These are phyloP conservation scores for Xylaria sp. DNA, from an alignment of 2,329 filamentous ascomycete genomes.

Conservation along the genomic window DNA sequence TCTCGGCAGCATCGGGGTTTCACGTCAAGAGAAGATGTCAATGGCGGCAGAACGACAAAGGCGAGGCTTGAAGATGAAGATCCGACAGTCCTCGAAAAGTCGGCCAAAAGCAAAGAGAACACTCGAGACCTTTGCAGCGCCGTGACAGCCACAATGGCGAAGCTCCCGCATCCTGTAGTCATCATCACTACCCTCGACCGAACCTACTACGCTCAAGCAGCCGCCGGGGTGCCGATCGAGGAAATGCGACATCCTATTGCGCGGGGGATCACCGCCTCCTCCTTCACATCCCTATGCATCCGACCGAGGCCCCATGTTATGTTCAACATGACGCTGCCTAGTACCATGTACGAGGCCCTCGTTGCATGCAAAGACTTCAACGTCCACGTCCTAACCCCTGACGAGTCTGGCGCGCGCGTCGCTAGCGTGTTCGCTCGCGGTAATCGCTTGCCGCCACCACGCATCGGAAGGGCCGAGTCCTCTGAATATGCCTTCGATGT, in stretches of 20 bases:
- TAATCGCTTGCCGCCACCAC: conserved; percentile 47
- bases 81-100: neutral
- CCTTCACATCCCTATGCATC: conserved; percentile 66
- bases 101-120: conserved; percentile 2
- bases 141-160: conserved; percentile 64
- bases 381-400: conserved; percentile 63
- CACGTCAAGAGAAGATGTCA: neutral
- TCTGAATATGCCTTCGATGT: conserved; percentile 17
- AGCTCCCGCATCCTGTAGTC: conserved; percentile 65
- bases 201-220: conserved; percentile 49
- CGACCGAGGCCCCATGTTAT: conserved; percentile 62
- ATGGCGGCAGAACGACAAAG: neutral
- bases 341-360: conserved; percentile 65
- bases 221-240: conserved; percentile 14
- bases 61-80: neutral
- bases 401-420: conserved; percentile 58
- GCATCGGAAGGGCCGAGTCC: neutral
- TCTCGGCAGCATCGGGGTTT: neutral
- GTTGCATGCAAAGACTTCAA: conserved; percentile 59
- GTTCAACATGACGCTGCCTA: conserved; percentile 68
- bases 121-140: conserved; percentile 52
- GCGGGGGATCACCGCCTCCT: conserved; percentile 69
- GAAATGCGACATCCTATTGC: conserved; percentile 44
- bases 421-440: conserved; percentile 64
- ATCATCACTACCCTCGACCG: conserved; percentile 58